Evolutionary conservation across 1,284 basidiomycete species (phyloP).

Genomic region (Ganoderma meredithae): DNA sequence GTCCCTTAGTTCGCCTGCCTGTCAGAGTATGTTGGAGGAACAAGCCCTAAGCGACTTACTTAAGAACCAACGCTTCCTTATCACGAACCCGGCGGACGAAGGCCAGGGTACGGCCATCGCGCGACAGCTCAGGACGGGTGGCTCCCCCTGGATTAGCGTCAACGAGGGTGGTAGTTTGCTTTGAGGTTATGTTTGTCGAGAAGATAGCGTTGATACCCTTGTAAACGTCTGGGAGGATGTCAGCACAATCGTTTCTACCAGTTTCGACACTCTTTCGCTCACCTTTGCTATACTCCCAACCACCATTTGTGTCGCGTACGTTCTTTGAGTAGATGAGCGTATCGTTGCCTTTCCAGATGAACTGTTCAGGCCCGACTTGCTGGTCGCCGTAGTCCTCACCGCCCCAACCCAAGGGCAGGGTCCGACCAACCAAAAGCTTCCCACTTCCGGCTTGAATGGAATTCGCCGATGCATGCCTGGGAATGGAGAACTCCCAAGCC

Average conservation of each 20-base stretch:
- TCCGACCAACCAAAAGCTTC: constrained; percentile 59
- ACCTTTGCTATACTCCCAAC: constrained; percentile 74
- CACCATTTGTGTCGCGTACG: constrained; percentile 55
- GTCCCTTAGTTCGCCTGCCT: constrained; percentile 53
- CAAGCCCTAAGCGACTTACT: constrained; percentile 49
- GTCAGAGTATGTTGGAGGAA: constrained; percentile 1
- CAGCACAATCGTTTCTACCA: not conserved
- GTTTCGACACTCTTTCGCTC: not conserved
- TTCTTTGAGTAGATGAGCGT: constrained; percentile 72
- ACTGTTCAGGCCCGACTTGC: constrained; percentile 77
- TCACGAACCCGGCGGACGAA: constrained; percentile 78
- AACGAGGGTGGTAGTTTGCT: constrained; percentile 59
- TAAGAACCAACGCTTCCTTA: constrained; percentile 72
- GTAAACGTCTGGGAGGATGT: constrained; percentile 61
- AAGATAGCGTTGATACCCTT: constrained; percentile 76
- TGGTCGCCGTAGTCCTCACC: constrained; percentile 65
- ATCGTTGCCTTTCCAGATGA: constrained; percentile 66
- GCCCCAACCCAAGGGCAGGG: constrained; percentile 66
- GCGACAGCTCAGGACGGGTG: constrained; percentile 74
- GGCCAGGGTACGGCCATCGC: constrained; percentile 70
- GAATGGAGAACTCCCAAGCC: constrained; percentile 70
- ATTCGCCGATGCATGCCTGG: constrained; percentile 39
- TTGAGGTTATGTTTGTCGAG: constrained; percentile 64
- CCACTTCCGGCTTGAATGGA: constrained; percentile 57
- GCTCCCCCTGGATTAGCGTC: constrained; percentile 69